Conservation (phyloP, 257 asterid species). For the Solanum dulcamara region DNA sequence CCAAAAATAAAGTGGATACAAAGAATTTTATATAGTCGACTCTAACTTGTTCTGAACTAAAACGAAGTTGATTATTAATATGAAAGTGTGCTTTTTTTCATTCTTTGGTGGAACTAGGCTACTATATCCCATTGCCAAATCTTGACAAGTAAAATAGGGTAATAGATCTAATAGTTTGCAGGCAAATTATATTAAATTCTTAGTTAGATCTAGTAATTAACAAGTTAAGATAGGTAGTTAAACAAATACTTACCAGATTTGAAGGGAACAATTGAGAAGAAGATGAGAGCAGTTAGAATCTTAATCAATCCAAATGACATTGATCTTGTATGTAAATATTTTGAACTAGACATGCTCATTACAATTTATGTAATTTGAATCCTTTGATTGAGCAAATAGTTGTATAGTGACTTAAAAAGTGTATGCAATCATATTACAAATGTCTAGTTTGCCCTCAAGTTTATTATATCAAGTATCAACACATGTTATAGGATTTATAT, state of each 20-base stretch:
- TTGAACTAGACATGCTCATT: slow-evolving; percentile 5
- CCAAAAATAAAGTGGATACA: not conserved
- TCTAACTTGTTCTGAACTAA: not conserved
- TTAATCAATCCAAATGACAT: slow-evolving; percentile 8
- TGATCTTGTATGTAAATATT: not conserved
- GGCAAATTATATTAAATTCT: not conserved
- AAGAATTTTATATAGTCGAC: not conserved
- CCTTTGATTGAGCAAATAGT: not conserved
- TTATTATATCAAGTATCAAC: too few relatives aligned
- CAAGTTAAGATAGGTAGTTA: not conserved
- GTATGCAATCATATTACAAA: not conserved
- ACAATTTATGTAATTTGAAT: not conserved
- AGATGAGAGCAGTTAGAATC: slow-evolving; percentile 21
- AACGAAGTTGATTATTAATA: not conserved
- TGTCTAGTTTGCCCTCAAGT: not conserved
- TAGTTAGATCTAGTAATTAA: not conserved
- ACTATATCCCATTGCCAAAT: not conserved
- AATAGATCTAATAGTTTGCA: not conserved
- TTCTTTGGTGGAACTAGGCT: not conserved
- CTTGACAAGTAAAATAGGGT: not conserved
- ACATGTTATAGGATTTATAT: not conserved
- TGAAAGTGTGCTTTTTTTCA: not conserved
- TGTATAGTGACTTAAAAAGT: not conserved
- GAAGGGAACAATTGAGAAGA: slow-evolving; percentile 17
- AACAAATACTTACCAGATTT: slow-evolving; percentile 23